Evolutionary conservation across 805 yeast species (phyloP).

Genomic region (Cyberlindnera japonica): DNA sequence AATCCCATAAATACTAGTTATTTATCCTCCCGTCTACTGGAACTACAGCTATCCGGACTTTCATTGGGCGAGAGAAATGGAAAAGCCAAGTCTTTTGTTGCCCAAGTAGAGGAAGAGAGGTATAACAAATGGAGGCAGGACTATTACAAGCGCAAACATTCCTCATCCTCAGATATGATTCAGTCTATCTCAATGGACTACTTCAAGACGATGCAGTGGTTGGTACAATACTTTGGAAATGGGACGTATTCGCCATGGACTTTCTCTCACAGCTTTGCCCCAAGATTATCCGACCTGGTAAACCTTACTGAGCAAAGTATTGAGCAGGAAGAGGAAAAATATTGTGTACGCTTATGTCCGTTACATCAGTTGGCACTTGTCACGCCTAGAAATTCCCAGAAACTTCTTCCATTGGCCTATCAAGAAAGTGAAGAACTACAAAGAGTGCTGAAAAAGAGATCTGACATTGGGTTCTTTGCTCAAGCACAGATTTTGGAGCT

Average conservation of each 20-base stretch:
- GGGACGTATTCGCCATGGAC: constrained; percentile 89
- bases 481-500: background rate
- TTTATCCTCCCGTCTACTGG: background rate
- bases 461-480: background rate
- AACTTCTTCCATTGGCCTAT: constrained; percentile 14
- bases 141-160: constrained; percentile 50
- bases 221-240: constrained; percentile 74
- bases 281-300: constrained; percentile 77
- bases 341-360: constrained; percentile 5
- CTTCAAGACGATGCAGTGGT: constrained; percentile 93
- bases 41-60: constrained; percentile 28
- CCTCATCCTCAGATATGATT: constrained; percentile 31
- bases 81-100: constrained; percentile 40
- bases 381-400: constrained; percentile 6
- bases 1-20: constrained; percentile 1
- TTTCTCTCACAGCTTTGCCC: constrained; percentile 79
- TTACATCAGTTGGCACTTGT: constrained; percentile 18
- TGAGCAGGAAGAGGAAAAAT: background rate
- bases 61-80: constrained; percentile 46
- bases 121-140: constrained; percentile 72
- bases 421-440: constrained; percentile 1
- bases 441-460: background rate
- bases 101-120: constrained; percentile 53
- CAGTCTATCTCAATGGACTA: constrained; percentile 62
- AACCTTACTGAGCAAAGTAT: background rate